Base-by-base conservation (phyloP, 176 grass and related monocot genomes). In the Puccinellia tenuiflora region DNA sequence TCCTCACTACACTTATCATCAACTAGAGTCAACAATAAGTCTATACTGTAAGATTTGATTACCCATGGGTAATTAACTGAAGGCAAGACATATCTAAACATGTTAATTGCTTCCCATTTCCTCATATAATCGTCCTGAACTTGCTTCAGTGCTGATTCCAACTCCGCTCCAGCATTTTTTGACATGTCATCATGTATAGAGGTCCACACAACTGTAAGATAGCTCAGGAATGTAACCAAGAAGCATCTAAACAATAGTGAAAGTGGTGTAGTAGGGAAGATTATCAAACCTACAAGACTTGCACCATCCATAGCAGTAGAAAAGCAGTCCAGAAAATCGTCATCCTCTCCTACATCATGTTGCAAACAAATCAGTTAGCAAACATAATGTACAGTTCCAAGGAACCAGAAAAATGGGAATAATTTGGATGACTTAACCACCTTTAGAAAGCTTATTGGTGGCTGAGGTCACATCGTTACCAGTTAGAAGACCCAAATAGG, bases 71-170 rank as follows among this genome's bases (percentile, higher is more conserved):
- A 97, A 80, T 84, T 43, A 88, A 89, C 53, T 59, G 90, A 92
- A 25, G 87, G 84, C 54, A 97, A 75, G 56, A 88, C 82, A 76
- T 68, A 85, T 64, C 90, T 91, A 83, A 92, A 64, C 86, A 92
- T 89, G 63, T 80, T 86, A 80, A 97, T 84, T 82, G 91, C 85
- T 88, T 88, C 77, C 94, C 91, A 97, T 43, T 85, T 94, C 65
- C 35, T 76, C 81, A 42, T 80, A 65, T 67, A 40, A 78, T 82
- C 86, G 53, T 78, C 88, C 37, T 85, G 84, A 55, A 92, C 86
- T 82, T 86, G 70, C 30, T 85, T 90, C 34, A 94, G 64, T 39
- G 88, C 81, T 79, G 80, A 76, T 81, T 79, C 77, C 52, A 94
- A 79, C 61, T 92, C 53, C 38, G 77, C 84, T 62, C 75, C 68